Evolutionary conservation across 2,329 filamentous ascomycete species (phyloP).

Genomic region (Trichoderma sp.): DNA sequence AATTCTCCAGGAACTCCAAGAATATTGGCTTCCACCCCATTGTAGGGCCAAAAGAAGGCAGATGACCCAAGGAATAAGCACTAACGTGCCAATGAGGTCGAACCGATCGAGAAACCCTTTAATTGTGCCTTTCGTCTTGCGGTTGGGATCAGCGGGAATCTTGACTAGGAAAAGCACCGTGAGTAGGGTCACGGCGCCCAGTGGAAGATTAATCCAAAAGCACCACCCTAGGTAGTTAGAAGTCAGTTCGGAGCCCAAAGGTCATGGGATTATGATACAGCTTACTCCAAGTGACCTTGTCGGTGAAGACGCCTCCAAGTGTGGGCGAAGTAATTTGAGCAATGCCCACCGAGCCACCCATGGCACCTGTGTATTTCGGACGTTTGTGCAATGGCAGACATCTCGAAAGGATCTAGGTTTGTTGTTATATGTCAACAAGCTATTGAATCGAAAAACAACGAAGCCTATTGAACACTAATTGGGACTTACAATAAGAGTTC

Average conservation of each 20-base stretch:
- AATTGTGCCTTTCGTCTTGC: neutral
- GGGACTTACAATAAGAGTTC: neutral
- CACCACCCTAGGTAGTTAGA: neutral
- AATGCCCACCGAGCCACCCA: neutral
- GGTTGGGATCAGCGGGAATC: neutral
- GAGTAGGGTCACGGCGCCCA: neutral
- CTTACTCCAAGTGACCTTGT: neutral
- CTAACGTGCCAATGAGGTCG: neutral
- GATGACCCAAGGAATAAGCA: constrained; percentile 33
- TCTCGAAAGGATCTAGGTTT: neutral
- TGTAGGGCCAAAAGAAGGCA: constrained; percentile 47
- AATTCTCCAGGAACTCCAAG: constrained; percentile 21
- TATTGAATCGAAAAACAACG: neutral
- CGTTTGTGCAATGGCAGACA: neutral
- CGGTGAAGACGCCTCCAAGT: neutral
- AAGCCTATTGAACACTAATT: fast-evolving
- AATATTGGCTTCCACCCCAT: constrained; percentile 40
- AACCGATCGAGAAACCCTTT: neutral
- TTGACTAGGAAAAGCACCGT: neutral
- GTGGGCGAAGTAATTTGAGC: neutral
- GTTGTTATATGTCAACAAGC: neutral
- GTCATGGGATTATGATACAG: constrained; percentile 15
- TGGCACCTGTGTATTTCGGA: neutral
- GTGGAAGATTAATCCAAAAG: neutral
- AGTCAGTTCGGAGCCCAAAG: neutral